A percentile compares a stretch with the other conserved stretches of the same genome.
Conservation (phyloP, 225 moss, liverwort and hornwort genomes). For the Bryum argenteum region DNA sequence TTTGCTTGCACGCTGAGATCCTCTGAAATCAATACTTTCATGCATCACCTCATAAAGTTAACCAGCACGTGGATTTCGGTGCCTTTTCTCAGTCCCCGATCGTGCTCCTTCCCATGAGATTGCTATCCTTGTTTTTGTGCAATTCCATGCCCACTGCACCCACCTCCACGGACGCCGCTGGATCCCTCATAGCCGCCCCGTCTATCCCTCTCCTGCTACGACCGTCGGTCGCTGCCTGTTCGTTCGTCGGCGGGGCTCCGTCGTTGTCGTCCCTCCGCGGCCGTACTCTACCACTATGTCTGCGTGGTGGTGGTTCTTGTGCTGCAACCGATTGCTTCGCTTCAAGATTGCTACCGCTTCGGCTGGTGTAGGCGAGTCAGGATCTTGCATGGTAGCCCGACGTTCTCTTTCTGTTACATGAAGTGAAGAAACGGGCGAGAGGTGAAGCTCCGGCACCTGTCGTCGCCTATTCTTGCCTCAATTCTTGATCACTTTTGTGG, state of each 20-base stretch:
- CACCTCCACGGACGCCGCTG: background rate
- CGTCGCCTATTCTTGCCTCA: background rate
- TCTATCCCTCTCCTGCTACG: background rate
- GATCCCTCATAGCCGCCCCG: background rate
- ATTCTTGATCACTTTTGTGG: background rate
- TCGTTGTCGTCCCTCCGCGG: background rate
- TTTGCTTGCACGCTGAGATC: background rate
- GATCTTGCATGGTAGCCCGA: background rate
- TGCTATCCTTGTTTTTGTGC: slow-evolving; percentile 5
- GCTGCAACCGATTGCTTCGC: background rate
- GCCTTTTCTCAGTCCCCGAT: slow-evolving; percentile 1
- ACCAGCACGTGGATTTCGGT: slow-evolving; percentile 7
- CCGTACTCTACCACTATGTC: background rate
- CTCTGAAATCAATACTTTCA: background rate
- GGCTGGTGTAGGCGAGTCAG: background rate
- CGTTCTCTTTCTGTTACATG: background rate
- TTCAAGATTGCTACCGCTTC: background rate
- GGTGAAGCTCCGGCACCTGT: slow-evolving; percentile 12
- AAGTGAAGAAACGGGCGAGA: background rate
- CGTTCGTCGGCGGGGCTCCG: background rate
- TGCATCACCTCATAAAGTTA: background rate
- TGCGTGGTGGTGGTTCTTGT: background rate
- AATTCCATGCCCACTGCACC: slow-evolving; percentile 18
- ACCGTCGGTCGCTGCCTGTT: background rate
- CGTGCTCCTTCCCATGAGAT: slow-evolving; percentile 7